A percentile compares a stretch with the other conserved stretches of the same genome.
Evolutionary conservation across 352 stramenopile genomes (phyloP).

Genomic region (Pythium inflatum): DNA sequence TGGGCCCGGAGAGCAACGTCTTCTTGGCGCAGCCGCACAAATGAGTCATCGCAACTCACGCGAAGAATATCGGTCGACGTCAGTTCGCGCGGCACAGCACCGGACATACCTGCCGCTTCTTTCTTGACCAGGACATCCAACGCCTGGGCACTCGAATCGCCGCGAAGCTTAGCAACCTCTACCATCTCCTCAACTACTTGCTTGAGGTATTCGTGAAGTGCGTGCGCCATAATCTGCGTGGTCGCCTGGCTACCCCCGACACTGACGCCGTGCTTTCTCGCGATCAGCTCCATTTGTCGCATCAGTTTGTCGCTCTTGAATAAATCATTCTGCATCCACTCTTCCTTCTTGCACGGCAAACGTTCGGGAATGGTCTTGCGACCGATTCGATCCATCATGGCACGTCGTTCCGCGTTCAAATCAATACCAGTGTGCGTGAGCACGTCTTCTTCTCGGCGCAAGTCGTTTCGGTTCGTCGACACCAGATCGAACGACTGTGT

Average conservation of each 20-base stretch:
- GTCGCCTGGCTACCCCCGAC: conserved; percentile 48
- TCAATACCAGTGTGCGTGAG: conserved; percentile 86
- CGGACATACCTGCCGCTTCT: conserved; percentile 27
- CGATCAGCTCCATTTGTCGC: conserved; percentile 56
- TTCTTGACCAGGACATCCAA: conserved; percentile 57
- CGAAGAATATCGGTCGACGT: conserved; percentile 82
- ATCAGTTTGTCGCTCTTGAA: conserved; percentile 73
- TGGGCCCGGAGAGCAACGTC: conserved; percentile 61
- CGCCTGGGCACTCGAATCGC: conserved; percentile 53
- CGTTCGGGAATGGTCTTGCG: conserved; percentile 48
- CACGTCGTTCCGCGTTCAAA: conserved; percentile 64
- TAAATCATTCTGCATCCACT: conserved; percentile 81
- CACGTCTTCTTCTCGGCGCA: conserved; percentile 83
- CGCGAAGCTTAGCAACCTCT: conserved; percentile 73
- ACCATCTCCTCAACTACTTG: conserved; percentile 89
- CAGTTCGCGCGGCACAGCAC: conserved; percentile 45
- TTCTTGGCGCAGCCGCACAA: conserved; percentile 62
- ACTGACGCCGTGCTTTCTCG: conserved; percentile 54
- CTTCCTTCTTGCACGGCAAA: conserved; percentile 72
- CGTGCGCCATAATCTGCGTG: conserved; percentile 83
- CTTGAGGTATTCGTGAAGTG: conserved; percentile 85
- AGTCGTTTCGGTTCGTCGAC: conserved; percentile 68
- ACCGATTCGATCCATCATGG: conserved; percentile 74
- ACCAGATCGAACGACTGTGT: conserved; percentile 47
- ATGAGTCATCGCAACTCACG: conserved; percentile 85